Base-by-base conservation (phyloP, 331 rosid genomes). In the Quercus phellos region DNA sequence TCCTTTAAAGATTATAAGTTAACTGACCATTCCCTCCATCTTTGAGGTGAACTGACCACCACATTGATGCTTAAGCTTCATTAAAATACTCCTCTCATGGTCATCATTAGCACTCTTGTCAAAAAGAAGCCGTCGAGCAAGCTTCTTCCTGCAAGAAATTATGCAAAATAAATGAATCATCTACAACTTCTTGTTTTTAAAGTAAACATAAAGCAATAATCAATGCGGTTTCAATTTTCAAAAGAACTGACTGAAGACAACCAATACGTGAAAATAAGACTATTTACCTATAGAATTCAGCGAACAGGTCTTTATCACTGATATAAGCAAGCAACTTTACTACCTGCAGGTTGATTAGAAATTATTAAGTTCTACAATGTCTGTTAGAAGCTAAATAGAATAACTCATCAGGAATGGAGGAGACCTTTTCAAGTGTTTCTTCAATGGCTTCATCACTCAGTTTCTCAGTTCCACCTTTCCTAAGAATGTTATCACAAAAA, bases 101-200 rank as follows among this genome's bases (percentile, higher is more conserved):
- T 92, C 98, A 85, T 94, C 98, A 79, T 92, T 94, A 59, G 98
- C 98, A 83, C 98, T 94, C 90, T 89, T 94, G 82, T 94, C 97
- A 82, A 94, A 90, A 50, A 94, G 96, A 71, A 94, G 97, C 69
- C 98, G 92, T 46, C 97, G 92, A 68, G 98, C 97, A 82, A 94
- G 97, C 87, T 94, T 94, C 90, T 94, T 94, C 89, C 98, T 94
- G 90, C 77, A 77, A 84, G 81, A 68, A 76, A 77, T 73, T 42
- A 71, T 66, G 76, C 55, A 82, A 55, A 38, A 54, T 29, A 9
- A 46, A 55, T 58, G 27, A 27, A 64, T 53, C 78, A 66, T 63
- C 69, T 63, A 63, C 10, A 30, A 29, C 12, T 63, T 17, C 1
- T 14, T 27, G 64, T 14, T 63, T 63, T 63, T 6, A 14, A 63